Base-by-base conservation (phyloP, 2,329 filamentous ascomycete genomes). In the Penicillium aurantiogriseum region DNA sequence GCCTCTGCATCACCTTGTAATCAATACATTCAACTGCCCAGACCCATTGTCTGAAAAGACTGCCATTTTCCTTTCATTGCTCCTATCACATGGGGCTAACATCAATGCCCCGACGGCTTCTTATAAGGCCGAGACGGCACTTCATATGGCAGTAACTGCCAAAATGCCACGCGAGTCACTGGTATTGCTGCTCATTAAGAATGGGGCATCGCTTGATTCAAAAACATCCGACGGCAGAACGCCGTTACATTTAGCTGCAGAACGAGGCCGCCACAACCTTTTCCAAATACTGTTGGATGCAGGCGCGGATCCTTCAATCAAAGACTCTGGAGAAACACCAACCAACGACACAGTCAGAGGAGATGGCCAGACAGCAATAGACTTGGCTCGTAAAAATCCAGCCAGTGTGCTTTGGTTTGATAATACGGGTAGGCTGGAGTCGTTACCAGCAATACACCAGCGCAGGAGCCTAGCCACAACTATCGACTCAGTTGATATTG, bases 131-230 rank as follows among this genome's bases (percentile, higher is more conserved):
- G 69, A 69, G 51, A 71, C 69, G 0, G 54, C 70, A 10, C 62
- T 72, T 0, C 70, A 72, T 42, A 60, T 72, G 2, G 70, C 70
- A 5, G 51, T 58, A 0, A 63, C 59, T 8, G 61, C 67, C 0
- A 59, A 57, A 1, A 51, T 66, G 1, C 63, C 67, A 5, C 60
- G 60, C 0, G 62, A 62, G 1, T 56, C 59, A 4, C 54, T 71
- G 0, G 53, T 72, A 2, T 27, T 27, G 0, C 56, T 71, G n/a
- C 67, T 73, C 3, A 45, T 72, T 2, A 15, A 56, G 2, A 48
- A 54, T 1, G 69, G 69, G 3, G 65, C 68, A 0, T 45, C 55
- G 1, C 21, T 69, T 8, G 61, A 70, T 38, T 25, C 57, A 10
- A 58, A 33, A 17, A 68, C 58, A 0, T 51, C 38, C 0, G 64